Base-by-base conservation (phyloP, 768 basidiomycete genomes). In the Lentinus brumalis region DNA sequence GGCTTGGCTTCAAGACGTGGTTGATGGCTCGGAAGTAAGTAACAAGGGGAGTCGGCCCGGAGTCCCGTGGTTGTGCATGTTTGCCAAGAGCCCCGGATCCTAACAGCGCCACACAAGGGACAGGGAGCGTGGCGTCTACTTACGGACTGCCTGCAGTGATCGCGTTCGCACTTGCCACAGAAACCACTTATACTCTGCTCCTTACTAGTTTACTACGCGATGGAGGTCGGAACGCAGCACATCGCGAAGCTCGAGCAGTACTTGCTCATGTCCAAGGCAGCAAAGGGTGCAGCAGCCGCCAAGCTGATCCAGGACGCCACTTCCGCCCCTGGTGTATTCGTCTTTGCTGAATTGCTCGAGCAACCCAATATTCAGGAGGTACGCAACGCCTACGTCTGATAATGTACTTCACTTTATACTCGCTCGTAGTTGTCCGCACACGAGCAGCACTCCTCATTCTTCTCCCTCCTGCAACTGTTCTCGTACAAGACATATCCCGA, bases 241-340 rank as follows among this genome's bases (percentile, higher is more conserved):
- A 72, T 83, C 5, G 78, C 86, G 15, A 92, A 89, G 66, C 81
- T 94, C 11, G 95, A 98, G 76, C 94, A 94, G 0, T 97, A 91
- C 74, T 73, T 97, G 45, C 83, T 98, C 61, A 93, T 98, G 77
- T 93, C 89, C 4, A 95, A 96, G 72, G 91, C 92, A 0, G 85
- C 91, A 10, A 96, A 93, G 70, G 96, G 96, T 1, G 94, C 94
- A 0, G 93, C 91, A 0, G 94, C 95, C 0, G 95, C 93, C 6
- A 95, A 96, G 71, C 84, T 96, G 57, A 77, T 96, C 32, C 82
- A 86, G 68, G 90, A 97, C 70, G 96, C 88, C 56, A 94, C 90
- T 29, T 83, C 91, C 46, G 92, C 96, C 0, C 87, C 89, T 15
- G 96, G 94, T 10, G 91, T 97, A 49, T 96, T 92, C 72, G 91